phyloP scores from a whole-genome alignment of 2,329 filamentous ascomycete species.

The Ophiostoma tasmaniense region DNA sequence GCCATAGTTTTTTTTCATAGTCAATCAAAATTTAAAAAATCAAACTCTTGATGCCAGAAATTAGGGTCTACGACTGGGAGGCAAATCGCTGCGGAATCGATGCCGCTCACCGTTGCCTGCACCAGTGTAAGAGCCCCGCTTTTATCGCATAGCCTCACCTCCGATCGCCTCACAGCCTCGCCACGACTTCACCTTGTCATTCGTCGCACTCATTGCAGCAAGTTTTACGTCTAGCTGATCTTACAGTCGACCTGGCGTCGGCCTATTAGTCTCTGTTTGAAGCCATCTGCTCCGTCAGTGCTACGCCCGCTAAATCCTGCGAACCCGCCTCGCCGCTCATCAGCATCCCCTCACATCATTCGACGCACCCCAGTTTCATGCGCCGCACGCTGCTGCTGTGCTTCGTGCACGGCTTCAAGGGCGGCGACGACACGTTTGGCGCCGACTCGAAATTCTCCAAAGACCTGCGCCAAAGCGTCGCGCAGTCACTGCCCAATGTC shows the following conservation, averaged over 20 bases:
- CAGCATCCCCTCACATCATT: background rate
- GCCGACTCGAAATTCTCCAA: constrained; percentile 58
- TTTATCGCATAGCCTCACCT: background rate
- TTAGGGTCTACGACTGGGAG: too few species aligned
- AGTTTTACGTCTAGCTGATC: too few species aligned
- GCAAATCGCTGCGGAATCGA: background rate
- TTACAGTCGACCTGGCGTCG: background rate
- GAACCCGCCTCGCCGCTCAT: background rate
- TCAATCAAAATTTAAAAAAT: background rate
- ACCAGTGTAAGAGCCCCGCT: background rate
- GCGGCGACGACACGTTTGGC: constrained; percentile 70
- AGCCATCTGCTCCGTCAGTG: background rate
- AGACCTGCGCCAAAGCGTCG: constrained; percentile 57
- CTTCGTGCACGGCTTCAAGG: constrained; percentile 89
- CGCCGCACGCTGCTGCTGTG: constrained; percentile 73
- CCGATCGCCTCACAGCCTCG: background rate
- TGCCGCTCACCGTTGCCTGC: background rate
- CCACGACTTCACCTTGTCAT: background rate
- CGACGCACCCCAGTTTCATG: constrained; percentile 32
- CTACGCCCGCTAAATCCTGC: background rate
- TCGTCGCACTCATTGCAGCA: background rate
- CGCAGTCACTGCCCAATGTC: constrained; percentile 58
- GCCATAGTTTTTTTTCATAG: background rate
- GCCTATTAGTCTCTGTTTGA: background rate
- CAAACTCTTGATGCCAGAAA: too few species aligned